Evolutionary conservation across 2,329 filamentous ascomycete genomes (phyloP).

Genomic region (Phialophora expanda): DNA sequence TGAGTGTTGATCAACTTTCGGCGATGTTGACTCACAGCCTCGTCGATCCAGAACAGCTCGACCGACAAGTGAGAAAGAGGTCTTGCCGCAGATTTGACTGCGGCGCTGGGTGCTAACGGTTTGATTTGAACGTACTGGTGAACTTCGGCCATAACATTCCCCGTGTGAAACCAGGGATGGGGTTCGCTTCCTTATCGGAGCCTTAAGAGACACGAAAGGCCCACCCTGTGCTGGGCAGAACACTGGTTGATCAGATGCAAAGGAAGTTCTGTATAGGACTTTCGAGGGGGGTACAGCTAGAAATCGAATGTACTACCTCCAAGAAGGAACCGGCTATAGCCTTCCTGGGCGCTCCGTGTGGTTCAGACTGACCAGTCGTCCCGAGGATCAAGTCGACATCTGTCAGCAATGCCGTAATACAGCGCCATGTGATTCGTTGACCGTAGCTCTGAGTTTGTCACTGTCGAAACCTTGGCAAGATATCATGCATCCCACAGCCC

Average conservation of each 20-base stretch:
- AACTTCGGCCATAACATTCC: neutral
- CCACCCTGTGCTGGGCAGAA: neutral
- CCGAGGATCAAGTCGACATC: neutral
- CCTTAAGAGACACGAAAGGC: neutral
- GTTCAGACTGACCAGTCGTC: neutral
- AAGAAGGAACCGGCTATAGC: neutral
- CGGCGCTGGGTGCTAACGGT: neutral
- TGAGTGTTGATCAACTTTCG: slow-evolving; percentile 16
- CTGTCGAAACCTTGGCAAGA: neutral
- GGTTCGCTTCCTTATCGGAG: neutral
- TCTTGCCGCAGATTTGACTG: neutral
- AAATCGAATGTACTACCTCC: neutral
- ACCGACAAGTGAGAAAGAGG: neutral
- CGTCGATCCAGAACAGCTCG: slow-evolving; percentile 18
- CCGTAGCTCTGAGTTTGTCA: neutral
- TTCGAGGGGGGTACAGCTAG: neutral
- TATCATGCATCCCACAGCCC: neutral
- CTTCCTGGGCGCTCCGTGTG: neutral
- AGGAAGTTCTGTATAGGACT: neutral
- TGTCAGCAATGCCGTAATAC: slow-evolving; percentile 4
- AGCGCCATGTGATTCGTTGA: neutral
- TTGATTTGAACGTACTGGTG: neutral
- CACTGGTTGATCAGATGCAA: neutral
- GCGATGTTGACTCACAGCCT: slow-evolving; percentile 13
- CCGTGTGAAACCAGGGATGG: neutral